Conservation (phyloP, 2,329 filamentous ascomycete species). For the Graphilbum fragrans region DNA sequence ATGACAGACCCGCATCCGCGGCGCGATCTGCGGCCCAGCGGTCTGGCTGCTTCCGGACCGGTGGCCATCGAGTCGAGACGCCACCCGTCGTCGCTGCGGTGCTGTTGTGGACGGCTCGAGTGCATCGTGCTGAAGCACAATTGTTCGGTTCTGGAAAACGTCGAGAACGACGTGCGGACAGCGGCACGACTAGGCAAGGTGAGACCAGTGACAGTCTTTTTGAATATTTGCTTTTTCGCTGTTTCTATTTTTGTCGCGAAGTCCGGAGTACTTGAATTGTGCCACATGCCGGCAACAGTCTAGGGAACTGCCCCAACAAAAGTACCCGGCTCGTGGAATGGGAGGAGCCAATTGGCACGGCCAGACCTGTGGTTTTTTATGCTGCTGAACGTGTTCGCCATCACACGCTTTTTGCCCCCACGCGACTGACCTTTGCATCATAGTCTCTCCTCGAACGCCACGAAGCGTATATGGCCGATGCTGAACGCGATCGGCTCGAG, state of each 20-base stretch:
- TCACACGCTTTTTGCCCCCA: background rate
- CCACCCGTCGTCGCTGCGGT: constrained; percentile 23
- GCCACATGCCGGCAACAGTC: too few species aligned
- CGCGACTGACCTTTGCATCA: constrained; percentile 17
- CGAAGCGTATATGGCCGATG: constrained; percentile 88
- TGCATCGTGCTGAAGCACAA: constrained; percentile 78
- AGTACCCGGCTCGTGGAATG: background rate
- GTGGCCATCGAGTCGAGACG: background rate
- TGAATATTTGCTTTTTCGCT: background rate
- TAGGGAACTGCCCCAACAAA: too few species aligned
- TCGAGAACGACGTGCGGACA: constrained; percentile 79
- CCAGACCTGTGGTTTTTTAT: constrained; percentile 3
- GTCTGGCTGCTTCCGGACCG: background rate
- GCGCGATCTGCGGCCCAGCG: background rate
- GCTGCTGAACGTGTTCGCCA: constrained; percentile 1
- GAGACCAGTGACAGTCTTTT: constrained; percentile 25
- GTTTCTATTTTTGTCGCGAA: too few species aligned
- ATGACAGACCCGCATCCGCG: background rate
- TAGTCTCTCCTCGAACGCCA: constrained; percentile 87
- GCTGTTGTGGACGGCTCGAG: constrained; percentile 75
- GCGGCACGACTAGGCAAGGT: constrained; percentile 89
- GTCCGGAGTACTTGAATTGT: too few species aligned
- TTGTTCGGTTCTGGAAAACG: constrained; percentile 59
- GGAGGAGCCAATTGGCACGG: background rate
- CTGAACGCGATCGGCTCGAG: constrained; percentile 69